Evolutionary conservation across 2,329 filamentous ascomycete species (phyloP).

Genomic region (Beauveria pseudobassiana): DNA sequence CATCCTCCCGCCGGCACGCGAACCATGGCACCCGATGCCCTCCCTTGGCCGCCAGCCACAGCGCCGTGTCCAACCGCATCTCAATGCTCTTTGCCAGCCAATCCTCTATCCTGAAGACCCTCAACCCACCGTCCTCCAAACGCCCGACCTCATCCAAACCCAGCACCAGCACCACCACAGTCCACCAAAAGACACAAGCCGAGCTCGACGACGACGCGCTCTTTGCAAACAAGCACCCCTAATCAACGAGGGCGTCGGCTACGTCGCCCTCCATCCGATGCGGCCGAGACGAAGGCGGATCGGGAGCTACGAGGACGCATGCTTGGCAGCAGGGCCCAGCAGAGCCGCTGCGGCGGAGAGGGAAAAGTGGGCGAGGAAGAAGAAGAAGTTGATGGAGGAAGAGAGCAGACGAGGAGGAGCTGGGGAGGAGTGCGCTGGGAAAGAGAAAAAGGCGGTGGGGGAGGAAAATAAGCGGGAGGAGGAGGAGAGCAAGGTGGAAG

Average conservation of each 20-base stretch:
- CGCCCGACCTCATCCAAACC: neutral
- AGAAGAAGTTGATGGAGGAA: conserved; percentile 10
- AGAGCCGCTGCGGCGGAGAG: conserved; percentile 8
- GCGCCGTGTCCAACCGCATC: conserved; percentile 34
- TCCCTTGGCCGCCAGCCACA: conserved; percentile 30
- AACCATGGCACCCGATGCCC: conserved; percentile 15
- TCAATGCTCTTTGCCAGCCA: conserved; percentile 31
- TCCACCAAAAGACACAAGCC: conserved; percentile 5
- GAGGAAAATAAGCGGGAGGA: conserved; percentile 8
- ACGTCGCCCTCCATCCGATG: conserved; percentile 18
- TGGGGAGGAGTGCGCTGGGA: conserved; percentile 30
- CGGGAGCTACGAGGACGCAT: conserved; percentile 25
- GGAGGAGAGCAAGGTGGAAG: neutral
- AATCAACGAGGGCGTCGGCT: conserved; percentile 35
- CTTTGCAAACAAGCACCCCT: conserved; percentile 14
- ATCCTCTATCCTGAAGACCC: conserved; percentile 25
- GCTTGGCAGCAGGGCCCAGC: conserved; percentile 20
- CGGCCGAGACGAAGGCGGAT: conserved; percentile 20
- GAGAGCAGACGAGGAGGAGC: conserved; percentile 26
- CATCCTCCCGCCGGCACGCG: neutral
- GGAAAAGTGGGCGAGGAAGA: conserved; percentile 16
- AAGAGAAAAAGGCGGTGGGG: conserved; percentile 27
- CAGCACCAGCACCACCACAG: conserved; percentile 6
- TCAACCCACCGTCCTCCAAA: conserved; percentile 14
- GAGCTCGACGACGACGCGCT: conserved; percentile 22